Percentiles rank a stretch among this genome's conserved stretches.
Evolutionary conservation across 805 yeast genomes (phyloP).

Genomic region (Candida coleopterorum): DNA sequence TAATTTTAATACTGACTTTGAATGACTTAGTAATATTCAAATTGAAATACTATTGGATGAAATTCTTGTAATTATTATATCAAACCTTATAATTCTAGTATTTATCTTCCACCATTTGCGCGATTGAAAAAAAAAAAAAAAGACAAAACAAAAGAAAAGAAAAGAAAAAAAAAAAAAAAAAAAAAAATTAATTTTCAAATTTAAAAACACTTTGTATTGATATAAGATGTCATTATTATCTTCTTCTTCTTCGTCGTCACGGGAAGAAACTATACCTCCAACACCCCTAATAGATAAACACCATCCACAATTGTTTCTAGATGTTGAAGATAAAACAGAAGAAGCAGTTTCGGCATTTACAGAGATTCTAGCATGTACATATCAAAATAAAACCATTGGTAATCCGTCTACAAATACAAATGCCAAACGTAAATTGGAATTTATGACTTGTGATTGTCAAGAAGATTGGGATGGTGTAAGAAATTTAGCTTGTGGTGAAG

Average conservation of each 20-base stretch:
- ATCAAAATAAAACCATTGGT: conserved; percentile 59
- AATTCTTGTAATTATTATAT: too few relatives aligned
- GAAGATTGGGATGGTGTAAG: conserved; percentile 43
- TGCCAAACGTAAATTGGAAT: conserved; percentile 44
- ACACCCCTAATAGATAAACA: conserved; percentile 1
- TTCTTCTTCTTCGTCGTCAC: not conserved
- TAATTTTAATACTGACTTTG: too few relatives aligned
- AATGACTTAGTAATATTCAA: too few relatives aligned
- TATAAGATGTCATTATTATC: not conserved
- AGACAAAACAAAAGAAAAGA: not conserved
- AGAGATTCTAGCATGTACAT: conserved; percentile 55
- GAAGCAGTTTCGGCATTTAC: conserved; percentile 64
- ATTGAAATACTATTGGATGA: too few relatives aligned
- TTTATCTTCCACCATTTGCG: not conserved
- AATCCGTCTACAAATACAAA: conserved; percentile 53
- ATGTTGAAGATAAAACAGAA: conserved; percentile 53
- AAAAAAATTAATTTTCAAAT: not conserved
- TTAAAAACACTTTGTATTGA: not conserved
- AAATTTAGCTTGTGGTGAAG: conserved; percentile 73
- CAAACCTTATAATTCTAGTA: too few relatives aligned
- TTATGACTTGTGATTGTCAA: conserved; percentile 87
- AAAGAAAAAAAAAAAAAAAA: not conserved
- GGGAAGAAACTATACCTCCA: conserved; percentile 2
- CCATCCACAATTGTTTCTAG: conserved; percentile 24
- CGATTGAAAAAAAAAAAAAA: not conserved